Percentiles rank a stretch among this genome's conserved stretches.
These are phyloP conservation scores for Domatiomyces catenatus DNA, from an alignment of 2,329 filamentous ascomycete species.

Conservation along the genomic window DNA sequence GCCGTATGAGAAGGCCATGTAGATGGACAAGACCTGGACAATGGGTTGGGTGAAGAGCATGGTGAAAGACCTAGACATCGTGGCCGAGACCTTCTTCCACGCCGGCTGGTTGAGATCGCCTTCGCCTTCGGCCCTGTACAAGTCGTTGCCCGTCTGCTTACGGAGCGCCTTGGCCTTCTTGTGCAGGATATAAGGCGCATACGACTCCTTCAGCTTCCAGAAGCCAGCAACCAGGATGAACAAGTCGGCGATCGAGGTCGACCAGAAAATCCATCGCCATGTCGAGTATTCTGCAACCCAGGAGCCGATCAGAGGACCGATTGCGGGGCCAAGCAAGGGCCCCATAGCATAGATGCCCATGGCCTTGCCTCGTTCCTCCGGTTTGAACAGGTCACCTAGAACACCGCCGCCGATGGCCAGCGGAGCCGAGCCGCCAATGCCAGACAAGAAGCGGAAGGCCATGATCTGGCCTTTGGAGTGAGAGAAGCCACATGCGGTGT, in stretches of 20 bases:
- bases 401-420: conserved; percentile 36
- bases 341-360: conserved; percentile 18
- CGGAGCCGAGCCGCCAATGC: conserved; percentile 44
- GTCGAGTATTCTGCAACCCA: conserved; percentile 37
- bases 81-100: conserved; percentile 18
- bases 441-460: conserved; percentile 43
- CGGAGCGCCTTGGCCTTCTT: conserved; percentile 37
- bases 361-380: conserved; percentile 18
- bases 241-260: conserved; percentile 44
- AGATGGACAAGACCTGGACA: conserved; percentile 37
- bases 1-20: conserved; percentile 43
- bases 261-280: conserved; percentile 28
- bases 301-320: conserved; percentile 47
- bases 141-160: conserved; percentile 20
- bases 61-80: conserved; percentile 38
- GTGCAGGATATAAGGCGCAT: conserved; percentile 44
- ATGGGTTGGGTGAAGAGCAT: conserved; percentile 43
- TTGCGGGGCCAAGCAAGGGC: conserved; percentile 21
- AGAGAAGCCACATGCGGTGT: conserved; percentile 44
- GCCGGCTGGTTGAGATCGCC: conserved; percentile 17
- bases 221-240: conserved; percentile 42
- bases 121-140: conserved; percentile 20
- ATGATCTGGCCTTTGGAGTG: conserved; percentile 40
- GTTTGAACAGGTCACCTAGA: conserved; percentile 18
- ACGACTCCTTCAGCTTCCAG: conserved; percentile 45